Evolutionary conservation across 1,284 basidiomycete species (phyloP), one percentile per base, ranked within the genome.

Genomic region (Ceratobasidium sp.): DNA sequence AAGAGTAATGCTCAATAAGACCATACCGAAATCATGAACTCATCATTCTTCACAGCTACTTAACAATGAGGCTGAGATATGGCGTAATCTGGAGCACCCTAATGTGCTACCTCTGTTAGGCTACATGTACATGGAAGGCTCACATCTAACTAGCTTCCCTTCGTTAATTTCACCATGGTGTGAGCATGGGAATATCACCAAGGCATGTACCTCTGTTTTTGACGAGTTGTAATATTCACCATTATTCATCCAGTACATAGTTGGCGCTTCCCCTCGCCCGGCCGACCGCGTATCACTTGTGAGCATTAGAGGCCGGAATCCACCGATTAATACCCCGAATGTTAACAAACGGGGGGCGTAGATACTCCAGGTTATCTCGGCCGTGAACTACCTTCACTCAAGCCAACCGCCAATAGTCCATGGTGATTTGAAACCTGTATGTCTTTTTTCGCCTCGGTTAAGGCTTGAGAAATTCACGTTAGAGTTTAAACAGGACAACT

Each of bases 131-230:
- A 52, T 43, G 12, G 34, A 42, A 29, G 25, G 34, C 2, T 38
- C 56, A 7, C 40, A 47, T 17, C 27, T n/a, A 32, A 31, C 35
- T 6, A 22, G 12, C 3, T 27, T 68, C 42, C 65, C 65, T 13
- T 54, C 65, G 15, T 52, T 56, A 13, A 31, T 68, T 15, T 54
- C 65, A 10, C 65, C 65, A 17, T 68, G 65, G 65, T 68, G 65
- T 25, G 62, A 43, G 17, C 52, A 32, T 25, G 65, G 40, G 13
- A 68, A 31, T 47, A 17, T 68, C n/a, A 34, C 31, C 7, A n/a
- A 56, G 29, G 52, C 35, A 45, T 1, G 65, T 17, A 12, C 34
- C 10, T 22, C 45, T 47, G 38, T 7, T 15, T 29, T 35, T 7
- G 15, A 25, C 20, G 6, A 49, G 10, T n/a, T 10, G 6, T 25